A percentile compares a stretch with the other conserved stretches of the same genome.
phyloP scores from a whole-genome alignment of 345 rosid genomes.

The Camelina neglecta region DNA sequence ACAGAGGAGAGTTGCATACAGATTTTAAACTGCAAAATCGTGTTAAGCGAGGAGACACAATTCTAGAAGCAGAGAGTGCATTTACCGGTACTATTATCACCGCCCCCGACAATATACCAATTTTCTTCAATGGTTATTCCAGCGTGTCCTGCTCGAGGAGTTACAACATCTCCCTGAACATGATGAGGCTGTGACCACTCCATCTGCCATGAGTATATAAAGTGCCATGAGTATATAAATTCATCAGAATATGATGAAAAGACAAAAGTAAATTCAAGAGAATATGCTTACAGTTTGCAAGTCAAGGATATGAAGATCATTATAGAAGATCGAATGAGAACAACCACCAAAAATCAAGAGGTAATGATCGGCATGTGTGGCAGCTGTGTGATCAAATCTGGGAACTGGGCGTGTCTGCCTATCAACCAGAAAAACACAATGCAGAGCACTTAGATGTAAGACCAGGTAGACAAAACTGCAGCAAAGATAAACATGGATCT shows the following conservation, averaged over 20 bases:
- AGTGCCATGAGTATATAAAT: conserved; percentile 43
- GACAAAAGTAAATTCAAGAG: not conserved
- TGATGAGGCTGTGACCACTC: conserved; percentile 96
- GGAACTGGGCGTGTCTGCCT: conserved; percentile 98
- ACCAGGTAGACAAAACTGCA: conserved; percentile 1
- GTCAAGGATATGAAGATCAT: conserved; percentile 92
- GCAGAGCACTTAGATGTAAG: conserved; percentile 37
- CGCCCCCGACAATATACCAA: conserved; percentile 97
- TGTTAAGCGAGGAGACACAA: not conserved
- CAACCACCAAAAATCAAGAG: conserved; percentile 94
- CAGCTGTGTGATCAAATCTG: conserved; percentile 95
- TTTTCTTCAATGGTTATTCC: conserved; percentile 74
- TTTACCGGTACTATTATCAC: conserved; percentile 90
- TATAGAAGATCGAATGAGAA: conserved; percentile 92
- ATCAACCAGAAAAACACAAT: conserved; percentile 51
- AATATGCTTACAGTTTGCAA: conserved; percentile 73
- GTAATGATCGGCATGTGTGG: conserved; percentile 72
- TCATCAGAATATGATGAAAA: conserved; percentile 32
- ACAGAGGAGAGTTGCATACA: conserved; percentile 2
- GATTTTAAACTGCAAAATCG: not conserved
- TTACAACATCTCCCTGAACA: conserved; percentile 70
- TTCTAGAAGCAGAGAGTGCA: conserved; percentile 26
- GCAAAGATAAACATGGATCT: not conserved
- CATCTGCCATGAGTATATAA: conserved; percentile 56
- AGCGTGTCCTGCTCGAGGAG: conserved; percentile 95